A percentile compares a stretch with the other conserved stretches of the same genome.
Conservation (phyloP, 164 flowering plant species). For the Dillenia suffruticosa region DNA sequence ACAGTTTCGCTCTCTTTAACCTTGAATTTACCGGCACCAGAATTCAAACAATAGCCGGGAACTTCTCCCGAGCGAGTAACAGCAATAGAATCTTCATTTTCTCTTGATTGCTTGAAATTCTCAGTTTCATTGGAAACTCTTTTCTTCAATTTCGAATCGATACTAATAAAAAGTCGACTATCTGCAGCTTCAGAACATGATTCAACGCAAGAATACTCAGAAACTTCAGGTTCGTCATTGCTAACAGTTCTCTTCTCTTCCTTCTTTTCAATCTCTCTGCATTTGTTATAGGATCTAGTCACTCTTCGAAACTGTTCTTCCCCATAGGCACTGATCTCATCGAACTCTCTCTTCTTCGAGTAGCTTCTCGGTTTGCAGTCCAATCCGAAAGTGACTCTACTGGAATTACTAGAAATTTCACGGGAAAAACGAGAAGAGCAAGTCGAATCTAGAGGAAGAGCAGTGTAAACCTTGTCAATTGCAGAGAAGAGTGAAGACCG, state of each 20-base stretch:
- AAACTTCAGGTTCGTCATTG: slow-evolving; percentile 17
- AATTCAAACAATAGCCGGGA: not conserved
- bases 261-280: slow-evolving; percentile 9
- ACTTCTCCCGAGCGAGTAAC: slow-evolving; percentile 22
- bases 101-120: slow-evolving; percentile 10
- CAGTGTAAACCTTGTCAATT: slow-evolving; percentile 6
- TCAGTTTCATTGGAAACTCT: not conserved
- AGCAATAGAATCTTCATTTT: slow-evolving; percentile 17
- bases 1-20: slow-evolving; percentile 13
- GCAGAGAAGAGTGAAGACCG: not conserved
- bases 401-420: slow-evolving; percentile 38
- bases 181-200: slow-evolving; percentile 25
- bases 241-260: slow-evolving; percentile 3
- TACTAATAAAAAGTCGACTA: slow-evolving; percentile 5
- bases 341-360: slow-evolving; percentile 18
- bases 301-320: slow-evolving; percentile 21
- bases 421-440: slow-evolving; percentile 25
- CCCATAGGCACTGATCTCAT: slow-evolving; percentile 9
- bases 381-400: slow-evolving; percentile 17
- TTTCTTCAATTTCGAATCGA: slow-evolving; percentile 11
- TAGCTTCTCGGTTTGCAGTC: slow-evolving; percentile 8
- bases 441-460: slow-evolving; percentile 23
- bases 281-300: slow-evolving; percentile 28
- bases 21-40: not conserved
- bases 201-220: slow-evolving; percentile 40